These are phyloP conservation scores for Bipolaris cookei DNA, from an alignment of 2,329 filamentous ascomycete genomes.

Conservation along the genomic window DNA sequence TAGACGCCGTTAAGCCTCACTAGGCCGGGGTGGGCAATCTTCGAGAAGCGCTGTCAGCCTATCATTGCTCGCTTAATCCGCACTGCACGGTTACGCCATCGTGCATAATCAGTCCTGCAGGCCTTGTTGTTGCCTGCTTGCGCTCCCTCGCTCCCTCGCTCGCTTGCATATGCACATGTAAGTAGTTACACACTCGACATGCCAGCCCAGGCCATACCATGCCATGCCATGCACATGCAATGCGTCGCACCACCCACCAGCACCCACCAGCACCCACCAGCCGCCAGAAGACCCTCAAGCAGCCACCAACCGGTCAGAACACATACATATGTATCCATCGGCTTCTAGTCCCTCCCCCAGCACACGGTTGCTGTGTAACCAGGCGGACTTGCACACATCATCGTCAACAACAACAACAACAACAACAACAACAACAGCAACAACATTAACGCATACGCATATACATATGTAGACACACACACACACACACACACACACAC, in stretches of 20 bases:
- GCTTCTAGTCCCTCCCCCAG: neutral
- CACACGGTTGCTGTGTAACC: constrained; percentile 8
- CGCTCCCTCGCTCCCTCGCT: neutral
- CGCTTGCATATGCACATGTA: constrained; percentile 15
- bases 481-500: too few relatives aligned
- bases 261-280: neutral
- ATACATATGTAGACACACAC: too few relatives aligned
- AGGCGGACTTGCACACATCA: neutral
- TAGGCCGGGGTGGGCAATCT: constrained; percentile 10
- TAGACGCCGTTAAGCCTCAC: constrained; percentile 19
- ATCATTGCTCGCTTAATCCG: constrained; percentile 5
- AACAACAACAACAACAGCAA: too few relatives aligned
- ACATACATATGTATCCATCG: neutral
- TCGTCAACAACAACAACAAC: too few relatives aligned
- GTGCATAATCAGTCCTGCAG: constrained; percentile 5
- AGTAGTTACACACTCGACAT: constrained; percentile 2
- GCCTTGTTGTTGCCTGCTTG: neutral
- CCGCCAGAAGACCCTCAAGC: neutral
- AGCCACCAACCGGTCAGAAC: constrained; percentile 14
- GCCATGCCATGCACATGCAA: too few relatives aligned
- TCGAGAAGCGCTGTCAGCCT: constrained; percentile 9
- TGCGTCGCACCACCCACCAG: too few relatives aligned
- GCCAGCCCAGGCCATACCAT: neutral
- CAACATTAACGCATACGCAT: too few relatives aligned
- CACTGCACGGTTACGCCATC: constrained; percentile 9